A percentile compares a stretch with the other conserved stretches of the same genome.
These are phyloP conservation scores for Fraxinus sp. DNA, from an alignment of 305 asterid species.

Conservation along the genomic window DNA sequence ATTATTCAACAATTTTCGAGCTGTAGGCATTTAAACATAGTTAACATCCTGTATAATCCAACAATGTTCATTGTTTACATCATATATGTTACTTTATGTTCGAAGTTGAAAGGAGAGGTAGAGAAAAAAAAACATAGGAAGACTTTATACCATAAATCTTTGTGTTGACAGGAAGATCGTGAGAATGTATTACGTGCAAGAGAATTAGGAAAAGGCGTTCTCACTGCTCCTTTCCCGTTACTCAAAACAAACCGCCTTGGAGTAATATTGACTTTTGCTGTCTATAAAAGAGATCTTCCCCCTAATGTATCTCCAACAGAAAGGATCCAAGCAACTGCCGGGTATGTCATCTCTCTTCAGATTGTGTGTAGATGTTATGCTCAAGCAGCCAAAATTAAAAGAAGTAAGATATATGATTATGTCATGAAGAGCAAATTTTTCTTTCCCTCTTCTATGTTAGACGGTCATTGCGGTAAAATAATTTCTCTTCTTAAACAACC, in stretches of 20 bases:
- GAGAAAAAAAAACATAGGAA: not conserved
- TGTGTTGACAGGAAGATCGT: constrained; percentile 83
- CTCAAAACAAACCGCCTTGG: constrained; percentile 94
- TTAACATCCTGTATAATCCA: not conserved
- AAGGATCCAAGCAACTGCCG: constrained; percentile 78
- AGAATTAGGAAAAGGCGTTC: constrained; percentile 96
- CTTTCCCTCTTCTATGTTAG: not conserved
- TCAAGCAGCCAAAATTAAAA: not conserved
- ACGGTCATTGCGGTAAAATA: not conserved
- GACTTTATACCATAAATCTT: constrained; percentile 2
- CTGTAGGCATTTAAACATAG: not conserved
- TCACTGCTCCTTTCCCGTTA: constrained; percentile 92
- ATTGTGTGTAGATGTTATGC: constrained; percentile 1
- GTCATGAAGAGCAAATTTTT: not conserved
- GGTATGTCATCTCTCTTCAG: constrained; percentile 47
- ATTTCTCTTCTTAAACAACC: not conserved
- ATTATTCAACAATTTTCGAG: not conserved
- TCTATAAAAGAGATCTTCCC: constrained; percentile 72
- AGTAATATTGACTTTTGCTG: constrained; percentile 91
- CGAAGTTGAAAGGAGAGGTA: not conserved
- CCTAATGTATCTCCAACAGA: constrained; percentile 68
- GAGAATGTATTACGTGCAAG: constrained; percentile 94
- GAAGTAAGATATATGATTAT: not conserved
- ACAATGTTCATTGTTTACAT: not conserved
- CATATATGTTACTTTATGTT: not conserved